Evolutionary conservation across 768 basidiomycete species (phyloP).

Genomic region (Boletus sp.): DNA sequence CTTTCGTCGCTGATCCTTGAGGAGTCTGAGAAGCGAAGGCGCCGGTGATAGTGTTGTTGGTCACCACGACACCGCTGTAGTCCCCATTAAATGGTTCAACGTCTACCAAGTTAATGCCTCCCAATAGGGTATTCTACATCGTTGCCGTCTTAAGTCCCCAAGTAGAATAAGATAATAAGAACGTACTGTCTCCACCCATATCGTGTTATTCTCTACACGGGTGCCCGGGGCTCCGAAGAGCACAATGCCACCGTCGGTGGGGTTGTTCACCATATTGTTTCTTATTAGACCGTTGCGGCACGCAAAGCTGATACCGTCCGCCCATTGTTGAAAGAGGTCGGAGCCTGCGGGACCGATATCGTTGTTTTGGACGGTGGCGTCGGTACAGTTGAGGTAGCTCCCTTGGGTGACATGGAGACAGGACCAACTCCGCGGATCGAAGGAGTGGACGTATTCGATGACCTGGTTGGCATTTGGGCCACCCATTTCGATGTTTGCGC

Average conservation of each 20-base stretch:
- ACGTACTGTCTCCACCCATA: slow-evolving; percentile 66
- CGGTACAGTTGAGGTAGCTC: slow-evolving; percentile 53
- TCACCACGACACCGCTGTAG: slow-evolving; percentile 62
- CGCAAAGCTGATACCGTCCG: slow-evolving; percentile 76
- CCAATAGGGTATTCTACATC: slow-evolving; percentile 61
- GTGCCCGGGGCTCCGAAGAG: slow-evolving; percentile 75
- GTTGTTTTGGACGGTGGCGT: slow-evolving; percentile 71
- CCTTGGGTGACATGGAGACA: slow-evolving; percentile 81
- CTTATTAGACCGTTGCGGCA: slow-evolving; percentile 61
- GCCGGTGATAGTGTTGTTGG: slow-evolving; percentile 65
- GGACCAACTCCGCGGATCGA: slow-evolving; percentile 78
- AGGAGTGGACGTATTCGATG: slow-evolving; percentile 74
- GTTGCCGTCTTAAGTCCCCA: background rate
- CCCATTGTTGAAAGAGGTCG: slow-evolving; percentile 69
- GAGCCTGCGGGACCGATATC: slow-evolving; percentile 79
- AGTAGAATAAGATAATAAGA: background rate
- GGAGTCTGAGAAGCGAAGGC: slow-evolving; percentile 58
- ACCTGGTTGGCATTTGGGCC: slow-evolving; percentile 70
- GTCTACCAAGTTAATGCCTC: slow-evolving; percentile 80
- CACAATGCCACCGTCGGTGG: slow-evolving; percentile 81
- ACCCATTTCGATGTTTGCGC: slow-evolving; percentile 85
- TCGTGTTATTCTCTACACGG: slow-evolving; percentile 72
- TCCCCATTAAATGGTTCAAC: slow-evolving; percentile 65
- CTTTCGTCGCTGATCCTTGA: slow-evolving; percentile 42
- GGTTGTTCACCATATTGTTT: slow-evolving; percentile 67